These are phyloP conservation scores for Entelexis sorbosivorans DNA, from an alignment of 1,139 yeast genomes.

Conservation along the genomic window DNA sequence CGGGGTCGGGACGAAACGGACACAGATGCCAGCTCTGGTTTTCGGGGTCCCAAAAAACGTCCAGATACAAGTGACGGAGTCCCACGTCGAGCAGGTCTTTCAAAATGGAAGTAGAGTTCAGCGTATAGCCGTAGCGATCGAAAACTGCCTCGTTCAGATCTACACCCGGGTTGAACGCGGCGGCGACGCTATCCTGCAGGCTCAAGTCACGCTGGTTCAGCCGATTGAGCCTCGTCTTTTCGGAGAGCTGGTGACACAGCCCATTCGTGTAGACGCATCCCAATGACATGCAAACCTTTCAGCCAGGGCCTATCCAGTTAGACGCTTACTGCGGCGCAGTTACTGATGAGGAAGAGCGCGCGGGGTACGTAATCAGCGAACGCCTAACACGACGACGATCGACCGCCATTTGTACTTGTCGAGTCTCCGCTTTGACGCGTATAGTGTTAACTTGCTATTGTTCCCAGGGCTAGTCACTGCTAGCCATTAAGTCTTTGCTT, in stretches of 20 bases:
- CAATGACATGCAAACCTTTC: slow-evolving; percentile 13
- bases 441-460: too few relatives aligned
- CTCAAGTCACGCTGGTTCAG: slow-evolving; percentile 64
- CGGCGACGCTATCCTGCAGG: slow-evolving; percentile 45
- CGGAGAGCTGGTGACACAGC: slow-evolving; percentile 23
- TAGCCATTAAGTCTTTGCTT: neutral
- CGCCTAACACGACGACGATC: neutral
- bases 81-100: slow-evolving; percentile 41
- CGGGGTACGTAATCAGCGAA: neutral
- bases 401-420: too few relatives aligned
- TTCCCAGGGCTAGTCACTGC: too few relatives aligned
- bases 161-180: slow-evolving; percentile 48
- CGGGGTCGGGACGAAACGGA: slow-evolving; percentile 32
- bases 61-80: slow-evolving; percentile 44
- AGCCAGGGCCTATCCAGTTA: neutral
- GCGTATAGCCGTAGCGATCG: slow-evolving; percentile 41
- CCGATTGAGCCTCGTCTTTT: slow-evolving; percentile 32
- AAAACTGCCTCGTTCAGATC: slow-evolving; percentile 45
- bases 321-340: neutral
- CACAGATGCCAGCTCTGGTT: slow-evolving; percentile 56
- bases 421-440: too few relatives aligned
- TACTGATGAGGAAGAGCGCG: too few relatives aligned
- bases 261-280: slow-evolving; percentile 22
- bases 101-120: slow-evolving; percentile 35
- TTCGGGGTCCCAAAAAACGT: slow-evolving; percentile 54